A percentile compares a stretch with the other conserved stretches of the same genome.
Evolutionary conservation across 441 rosid genomes (phyloP).

Genomic region (Gossypium davidsonii): DNA sequence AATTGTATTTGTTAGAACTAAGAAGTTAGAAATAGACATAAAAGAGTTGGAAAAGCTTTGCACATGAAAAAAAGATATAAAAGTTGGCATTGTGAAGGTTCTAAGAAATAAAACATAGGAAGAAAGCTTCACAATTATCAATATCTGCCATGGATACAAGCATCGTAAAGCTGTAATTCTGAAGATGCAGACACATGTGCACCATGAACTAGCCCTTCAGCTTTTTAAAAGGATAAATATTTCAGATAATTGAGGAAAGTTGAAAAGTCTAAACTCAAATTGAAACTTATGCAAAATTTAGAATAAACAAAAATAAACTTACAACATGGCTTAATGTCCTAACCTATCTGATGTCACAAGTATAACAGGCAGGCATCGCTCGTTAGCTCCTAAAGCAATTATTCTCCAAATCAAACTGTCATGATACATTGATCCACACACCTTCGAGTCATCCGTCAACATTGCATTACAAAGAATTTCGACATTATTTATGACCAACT

Average conservation of each 20-base stretch:
- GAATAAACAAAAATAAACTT: background rate
- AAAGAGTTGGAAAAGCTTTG: background rate
- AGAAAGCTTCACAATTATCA: background rate
- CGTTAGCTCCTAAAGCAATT: conserved; percentile 76
- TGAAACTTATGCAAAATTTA: background rate
- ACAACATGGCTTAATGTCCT: conserved; percentile 15
- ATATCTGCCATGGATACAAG: background rate
- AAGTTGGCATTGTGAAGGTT: background rate
- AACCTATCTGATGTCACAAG: conserved; percentile 83
- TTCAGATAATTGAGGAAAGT: background rate
- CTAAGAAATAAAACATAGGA: background rate
- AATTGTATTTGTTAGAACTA: conserved; percentile 15
- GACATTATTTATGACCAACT: conserved; percentile 87
- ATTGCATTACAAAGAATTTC: conserved; percentile 70
- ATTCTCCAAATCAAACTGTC: conserved; percentile 90
- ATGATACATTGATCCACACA: conserved; percentile 72
- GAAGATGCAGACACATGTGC: background rate
- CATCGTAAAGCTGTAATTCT: background rate
- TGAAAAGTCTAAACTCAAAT: background rate
- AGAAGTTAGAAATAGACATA: background rate
- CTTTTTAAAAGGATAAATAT: background rate
- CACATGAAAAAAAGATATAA: background rate
- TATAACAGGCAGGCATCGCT: conserved; percentile 70
- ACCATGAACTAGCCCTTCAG: background rate
- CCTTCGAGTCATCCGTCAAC: conserved; percentile 51